phyloP scores from a whole-genome alignment of 2,329 filamentous ascomycete species.

The Claviceps digitariae region DNA sequence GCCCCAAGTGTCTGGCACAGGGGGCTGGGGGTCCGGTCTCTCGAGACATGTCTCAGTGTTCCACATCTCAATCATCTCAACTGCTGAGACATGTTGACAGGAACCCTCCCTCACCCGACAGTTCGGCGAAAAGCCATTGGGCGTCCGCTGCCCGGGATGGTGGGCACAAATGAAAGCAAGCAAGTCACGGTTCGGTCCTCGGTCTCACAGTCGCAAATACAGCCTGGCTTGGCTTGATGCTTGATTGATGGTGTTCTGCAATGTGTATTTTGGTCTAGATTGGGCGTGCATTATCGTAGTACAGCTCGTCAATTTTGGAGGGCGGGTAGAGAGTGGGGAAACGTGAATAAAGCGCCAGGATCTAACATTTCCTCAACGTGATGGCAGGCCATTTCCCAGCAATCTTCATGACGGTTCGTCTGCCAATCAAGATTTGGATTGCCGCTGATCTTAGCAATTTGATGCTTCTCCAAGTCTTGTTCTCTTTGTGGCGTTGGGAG shows the following conservation, averaged over 20 bases:
- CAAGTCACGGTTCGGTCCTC: not conserved
- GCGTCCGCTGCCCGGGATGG: not conserved
- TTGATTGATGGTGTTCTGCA: not conserved
- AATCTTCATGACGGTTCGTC: not conserved
- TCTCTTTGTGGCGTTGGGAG: not conserved
- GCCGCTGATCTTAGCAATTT: not conserved
- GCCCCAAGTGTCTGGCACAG: not conserved
- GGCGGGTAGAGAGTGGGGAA: not conserved
- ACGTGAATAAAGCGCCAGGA: not conserved
- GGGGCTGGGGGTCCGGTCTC: not conserved
- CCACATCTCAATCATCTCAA: not conserved
- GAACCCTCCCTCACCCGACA: not conserved
- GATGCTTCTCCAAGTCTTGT: not conserved
- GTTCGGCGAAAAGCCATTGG: not conserved
- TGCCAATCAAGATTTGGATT: not conserved
- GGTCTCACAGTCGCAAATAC: not conserved
- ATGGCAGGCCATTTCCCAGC: not conserved
- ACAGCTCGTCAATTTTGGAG: not conserved
- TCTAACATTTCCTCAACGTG: not conserved
- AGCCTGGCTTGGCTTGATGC: not conserved
- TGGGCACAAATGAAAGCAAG: not conserved
- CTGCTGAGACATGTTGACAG: not conserved
- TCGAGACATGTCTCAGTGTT: not conserved
- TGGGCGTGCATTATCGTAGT: not conserved
- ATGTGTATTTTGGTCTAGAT: not conserved